A percentile compares a stretch with the other conserved stretches of the same genome.
phyloP scores from a whole-genome alignment of 1,284 basidiomycete genomes.

The Uromyces viciae-fabae region DNA sequence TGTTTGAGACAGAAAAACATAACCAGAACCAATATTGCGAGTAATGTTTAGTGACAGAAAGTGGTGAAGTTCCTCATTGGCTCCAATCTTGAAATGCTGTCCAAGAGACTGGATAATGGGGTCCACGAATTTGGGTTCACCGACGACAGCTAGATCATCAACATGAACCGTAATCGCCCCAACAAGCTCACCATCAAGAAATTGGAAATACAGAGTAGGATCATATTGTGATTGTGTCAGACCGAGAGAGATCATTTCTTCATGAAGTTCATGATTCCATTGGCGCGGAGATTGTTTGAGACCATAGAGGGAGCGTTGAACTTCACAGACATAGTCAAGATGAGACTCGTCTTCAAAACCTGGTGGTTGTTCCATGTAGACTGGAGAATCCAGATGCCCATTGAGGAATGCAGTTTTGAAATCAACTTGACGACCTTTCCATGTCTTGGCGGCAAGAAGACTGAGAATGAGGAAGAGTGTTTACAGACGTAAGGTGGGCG shows the following conservation, averaged over 20 bases:
- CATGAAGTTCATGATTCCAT: background rate
- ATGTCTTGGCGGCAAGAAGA: background rate
- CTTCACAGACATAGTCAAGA: background rate
- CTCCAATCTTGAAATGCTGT: background rate
- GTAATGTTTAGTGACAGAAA: background rate
- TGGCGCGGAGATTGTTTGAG: background rate
- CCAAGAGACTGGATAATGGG: background rate
- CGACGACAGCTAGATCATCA: background rate
- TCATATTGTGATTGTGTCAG: background rate
- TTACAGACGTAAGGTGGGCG: background rate
- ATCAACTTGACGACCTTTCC: background rate
- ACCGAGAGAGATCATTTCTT: background rate
- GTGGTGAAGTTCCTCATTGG: background rate
- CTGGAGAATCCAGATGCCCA: background rate
- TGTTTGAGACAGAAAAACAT: background rate
- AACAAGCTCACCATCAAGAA: background rate
- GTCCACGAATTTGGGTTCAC: background rate
- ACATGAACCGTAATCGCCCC: background rate
- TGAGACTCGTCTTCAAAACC: background rate
- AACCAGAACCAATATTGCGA: background rate
- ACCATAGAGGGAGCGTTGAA: background rate
- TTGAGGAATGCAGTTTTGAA: constrained; percentile 8
- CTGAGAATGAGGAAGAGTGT: background rate
- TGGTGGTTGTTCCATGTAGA: constrained; percentile 5
- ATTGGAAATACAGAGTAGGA: background rate